Conservation (phyloP, 352 stramenopile genomes). For the Phytophthora pisi region DNA sequence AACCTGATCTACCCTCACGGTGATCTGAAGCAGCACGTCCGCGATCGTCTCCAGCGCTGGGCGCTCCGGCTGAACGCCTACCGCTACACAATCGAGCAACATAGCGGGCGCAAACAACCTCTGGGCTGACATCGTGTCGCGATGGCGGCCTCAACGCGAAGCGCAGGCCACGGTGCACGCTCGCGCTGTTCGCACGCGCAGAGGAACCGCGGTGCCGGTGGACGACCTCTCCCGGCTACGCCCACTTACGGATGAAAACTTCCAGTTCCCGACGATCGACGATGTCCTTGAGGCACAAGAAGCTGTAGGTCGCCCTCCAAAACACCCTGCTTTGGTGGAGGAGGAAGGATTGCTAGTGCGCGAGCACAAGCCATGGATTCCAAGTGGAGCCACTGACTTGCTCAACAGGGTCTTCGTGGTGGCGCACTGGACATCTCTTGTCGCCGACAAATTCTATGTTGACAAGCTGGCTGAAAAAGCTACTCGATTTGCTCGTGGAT, state of each 20-base stretch:
- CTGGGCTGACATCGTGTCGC: constrained; percentile 13
- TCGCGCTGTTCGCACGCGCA: constrained; percentile 14
- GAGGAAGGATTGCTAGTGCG: background rate
- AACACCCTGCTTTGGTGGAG: constrained; percentile 4
- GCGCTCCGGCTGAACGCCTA: constrained; percentile 5
- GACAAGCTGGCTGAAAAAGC: background rate
- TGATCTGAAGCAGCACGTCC: constrained; percentile 1
- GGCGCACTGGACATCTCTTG: background rate
- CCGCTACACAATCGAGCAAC: constrained; percentile 31
- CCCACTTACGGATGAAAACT: constrained; percentile 1
- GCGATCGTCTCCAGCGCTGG: constrained; percentile 22
- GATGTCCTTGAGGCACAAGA: constrained; percentile 5
- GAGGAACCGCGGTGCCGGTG: background rate
- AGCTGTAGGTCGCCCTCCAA: background rate
- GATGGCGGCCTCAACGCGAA: background rate
- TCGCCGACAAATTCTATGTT: constrained; percentile 6
- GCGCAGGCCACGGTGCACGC: background rate
- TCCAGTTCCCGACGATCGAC: constrained; percentile 5
- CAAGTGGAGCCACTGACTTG: constrained; percentile 6
- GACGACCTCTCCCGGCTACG: background rate
- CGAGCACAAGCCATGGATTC: constrained; percentile 5
- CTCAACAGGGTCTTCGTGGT: constrained; percentile 14
- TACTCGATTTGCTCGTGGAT: constrained; percentile 1
- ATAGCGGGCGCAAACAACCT: constrained; percentile 13
- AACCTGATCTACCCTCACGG: background rate